These are phyloP conservation scores for Cordyceps tenuipes DNA, from an alignment of 2,329 filamentous ascomycete species.

Conservation along the genomic window DNA sequence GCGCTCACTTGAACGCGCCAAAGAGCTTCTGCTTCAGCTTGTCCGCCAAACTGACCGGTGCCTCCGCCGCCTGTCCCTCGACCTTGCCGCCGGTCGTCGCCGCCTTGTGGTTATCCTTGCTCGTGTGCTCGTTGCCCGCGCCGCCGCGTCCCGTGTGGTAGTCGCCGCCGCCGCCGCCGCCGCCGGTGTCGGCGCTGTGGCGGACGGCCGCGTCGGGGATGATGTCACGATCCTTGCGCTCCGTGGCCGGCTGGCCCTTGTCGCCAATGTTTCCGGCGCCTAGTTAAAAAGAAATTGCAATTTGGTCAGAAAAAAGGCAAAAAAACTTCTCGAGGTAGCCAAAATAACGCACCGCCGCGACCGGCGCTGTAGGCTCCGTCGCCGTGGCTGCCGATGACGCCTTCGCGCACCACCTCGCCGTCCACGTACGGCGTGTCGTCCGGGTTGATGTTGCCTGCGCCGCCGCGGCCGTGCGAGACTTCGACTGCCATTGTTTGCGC, in stretches of 20 bases:
- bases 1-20: constrained; percentile 34
- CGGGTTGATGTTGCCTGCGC: constrained; percentile 51
- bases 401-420: constrained; percentile 51
- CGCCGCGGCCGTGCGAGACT: constrained; percentile 53
- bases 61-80: not conserved
- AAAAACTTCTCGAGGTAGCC: not conserved
- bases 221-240: constrained; percentile 43
- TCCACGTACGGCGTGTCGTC: constrained; percentile 54
- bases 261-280: constrained; percentile 53
- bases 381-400: constrained; percentile 45
- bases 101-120: constrained; percentile 17
- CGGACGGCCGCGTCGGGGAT: constrained; percentile 45
- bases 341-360: constrained; percentile 41
- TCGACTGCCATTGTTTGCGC: constrained; percentile 29
- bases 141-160: constrained; percentile 54
- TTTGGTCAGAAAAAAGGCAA: not conserved
- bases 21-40: constrained; percentile 51
- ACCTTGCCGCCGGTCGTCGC: not conserved
- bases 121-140: constrained; percentile 45
- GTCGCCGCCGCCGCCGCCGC: constrained; percentile 38
- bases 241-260: constrained; percentile 27
- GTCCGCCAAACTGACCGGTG: constrained; percentile 41
- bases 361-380: constrained; percentile 52
- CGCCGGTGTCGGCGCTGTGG: constrained; percentile 36
- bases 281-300: constrained; percentile 19